A percentile compares a stretch with the other conserved stretches of the same genome.
These are phyloP conservation scores for Podospora australis DNA, from an alignment of 495 filamentous ascomycete species.

Conservation along the genomic window DNA sequence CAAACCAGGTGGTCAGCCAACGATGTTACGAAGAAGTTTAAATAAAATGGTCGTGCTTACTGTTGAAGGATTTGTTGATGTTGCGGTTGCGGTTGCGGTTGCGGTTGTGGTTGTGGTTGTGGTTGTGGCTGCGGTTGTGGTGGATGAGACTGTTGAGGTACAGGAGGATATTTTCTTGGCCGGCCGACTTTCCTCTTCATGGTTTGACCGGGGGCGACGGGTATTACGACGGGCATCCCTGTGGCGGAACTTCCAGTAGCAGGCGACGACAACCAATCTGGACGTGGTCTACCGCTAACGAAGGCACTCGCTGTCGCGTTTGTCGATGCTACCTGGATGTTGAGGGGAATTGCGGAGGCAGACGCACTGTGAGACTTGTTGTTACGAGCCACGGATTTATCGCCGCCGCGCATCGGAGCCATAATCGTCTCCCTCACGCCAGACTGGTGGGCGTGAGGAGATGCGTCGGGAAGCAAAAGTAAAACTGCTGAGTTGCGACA, in stretches of 20 bases:
- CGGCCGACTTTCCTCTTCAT: too few relatives aligned
- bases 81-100: not conserved
- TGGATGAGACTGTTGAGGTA: not conserved
- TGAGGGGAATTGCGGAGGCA: slow-evolving; percentile 5
- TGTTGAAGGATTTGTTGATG: not conserved
- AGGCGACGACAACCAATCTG: slow-evolving; percentile 56
- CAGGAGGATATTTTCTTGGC: not conserved
- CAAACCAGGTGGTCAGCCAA: not conserved
- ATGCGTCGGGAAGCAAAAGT: too few relatives aligned
- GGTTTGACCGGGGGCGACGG: too few relatives aligned
- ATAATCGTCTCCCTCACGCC: not conserved
- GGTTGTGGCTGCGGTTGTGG: not conserved
- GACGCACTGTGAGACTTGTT: not conserved
- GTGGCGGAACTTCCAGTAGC: too few relatives aligned
- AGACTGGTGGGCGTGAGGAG: not conserved
- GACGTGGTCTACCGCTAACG: slow-evolving; percentile 53
- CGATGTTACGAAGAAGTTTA: not conserved
- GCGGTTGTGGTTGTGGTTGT: not conserved
- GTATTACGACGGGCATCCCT: too few relatives aligned
- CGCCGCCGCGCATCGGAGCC: too few relatives aligned
- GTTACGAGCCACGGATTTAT: not conserved
- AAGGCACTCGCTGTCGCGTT: slow-evolving; percentile 66
- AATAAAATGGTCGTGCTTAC: not conserved
- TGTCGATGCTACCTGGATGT: slow-evolving; percentile 49
- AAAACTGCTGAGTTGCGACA: too few relatives aligned